Base-by-base conservation (phyloP, 2,329 filamentous ascomycete species). In the Colletotrichum coccodes region DNA sequence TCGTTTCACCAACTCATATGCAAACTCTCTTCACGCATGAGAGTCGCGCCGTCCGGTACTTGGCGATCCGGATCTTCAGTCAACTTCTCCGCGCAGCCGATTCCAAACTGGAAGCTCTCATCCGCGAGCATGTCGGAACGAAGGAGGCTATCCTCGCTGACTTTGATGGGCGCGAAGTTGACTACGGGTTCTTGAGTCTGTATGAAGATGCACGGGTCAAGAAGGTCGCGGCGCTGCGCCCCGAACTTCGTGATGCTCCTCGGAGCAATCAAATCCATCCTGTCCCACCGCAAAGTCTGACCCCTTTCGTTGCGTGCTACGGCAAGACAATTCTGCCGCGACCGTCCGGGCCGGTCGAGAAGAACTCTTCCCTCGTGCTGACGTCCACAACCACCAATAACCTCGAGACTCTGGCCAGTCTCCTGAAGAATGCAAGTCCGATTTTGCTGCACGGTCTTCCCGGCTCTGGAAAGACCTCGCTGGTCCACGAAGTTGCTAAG, bases 391-490 rank as follows among this genome's bases (percentile, higher is more conserved):
- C 94, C 0, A 81, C 87, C 36, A 78, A 78, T 11, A 99, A 98
- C 72, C 83, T 97, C 42, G 87, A 89, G 74, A 84, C 79, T 12
- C 86, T 98, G 64, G 92, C 93, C 2, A 80, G 81, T 32, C 87
- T 91, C 53, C 83, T 99, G 34, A 90, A 92, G 50, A 84, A 85
- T 4, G 78, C 88, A 1, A 89, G 90, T 0, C 94, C 97, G 0
- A 85, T 98, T 40, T 84, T 99, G 23, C 85, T 99, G 5, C 89
- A 94, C 71, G 96, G 96, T 1, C 84, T 93, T 16, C 89, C 95
- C 8, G 95, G 97, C 23, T 92, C 92, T 36, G 96, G 96, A 58
- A 99, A 99, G 83, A 98, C 96, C 0, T 90, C 93, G 0, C 81
- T 97, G 23, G 89, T 97, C 16, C 92, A 94, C 72, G 92, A 98